Evolutionary conservation across 2,329 filamentous ascomycete genomes (phyloP).

Genomic region (Colletotrichum costaricense): DNA sequence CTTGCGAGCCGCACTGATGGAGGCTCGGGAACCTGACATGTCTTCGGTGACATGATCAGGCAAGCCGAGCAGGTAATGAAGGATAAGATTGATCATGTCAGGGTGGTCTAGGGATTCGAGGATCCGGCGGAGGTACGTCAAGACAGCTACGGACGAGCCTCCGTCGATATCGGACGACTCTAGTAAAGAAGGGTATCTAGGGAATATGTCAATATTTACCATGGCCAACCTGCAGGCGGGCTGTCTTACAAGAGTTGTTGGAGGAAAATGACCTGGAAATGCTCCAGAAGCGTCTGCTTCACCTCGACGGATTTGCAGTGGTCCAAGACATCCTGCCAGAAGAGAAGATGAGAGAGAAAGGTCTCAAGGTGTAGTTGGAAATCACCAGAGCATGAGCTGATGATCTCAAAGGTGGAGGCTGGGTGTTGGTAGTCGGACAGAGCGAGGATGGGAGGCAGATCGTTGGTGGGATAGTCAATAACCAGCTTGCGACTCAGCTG

Average conservation of each 20-base stretch:
- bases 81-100: constrained; percentile 92
- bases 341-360: constrained; percentile 93
- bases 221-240: background rate
- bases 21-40: constrained; percentile 55
- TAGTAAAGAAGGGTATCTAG: constrained; percentile 87
- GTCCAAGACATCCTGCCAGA: constrained; percentile 98
- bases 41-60: constrained; percentile 64
- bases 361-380: constrained; percentile 91
- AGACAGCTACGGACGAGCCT: constrained; percentile 93
- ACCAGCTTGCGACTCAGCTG: constrained; percentile 82
- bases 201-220: constrained; percentile 35
- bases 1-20: constrained; percentile 77
- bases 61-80: constrained; percentile 90
- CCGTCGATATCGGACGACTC: constrained; percentile 98
- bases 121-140: constrained; percentile 92
- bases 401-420: constrained; percentile 75
- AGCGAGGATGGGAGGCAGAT: constrained; percentile 84
- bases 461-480: constrained; percentile 79
- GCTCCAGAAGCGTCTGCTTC: constrained; percentile 91
- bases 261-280: constrained; percentile 96
- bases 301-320: constrained; percentile 94
- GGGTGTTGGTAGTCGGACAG: constrained; percentile 90
- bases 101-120: constrained; percentile 92
- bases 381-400: constrained; percentile 78
- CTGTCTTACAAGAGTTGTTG: constrained; percentile 85